phyloP scores from a whole-genome alignment of 768 basidiomycete genomes.

The Lentinula lateritia region DNA sequence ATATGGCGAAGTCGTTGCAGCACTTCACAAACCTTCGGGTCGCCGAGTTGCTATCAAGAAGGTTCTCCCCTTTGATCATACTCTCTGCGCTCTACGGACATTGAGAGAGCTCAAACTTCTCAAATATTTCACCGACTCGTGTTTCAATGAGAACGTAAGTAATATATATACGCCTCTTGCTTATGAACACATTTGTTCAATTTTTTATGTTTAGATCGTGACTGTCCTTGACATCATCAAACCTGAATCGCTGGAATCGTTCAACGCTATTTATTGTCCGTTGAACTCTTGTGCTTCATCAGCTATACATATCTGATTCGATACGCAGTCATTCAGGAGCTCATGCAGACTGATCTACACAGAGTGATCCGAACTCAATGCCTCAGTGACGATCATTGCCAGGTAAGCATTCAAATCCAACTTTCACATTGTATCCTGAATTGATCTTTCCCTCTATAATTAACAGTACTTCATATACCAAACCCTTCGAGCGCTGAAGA shows the following conservation, averaged over 20 bases:
- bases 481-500: conserved; percentile 92
- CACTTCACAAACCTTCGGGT: conserved; percentile 78
- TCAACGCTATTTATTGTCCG: conserved; percentile 81
- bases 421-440: neutral
- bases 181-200: neutral
- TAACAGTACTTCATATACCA: conserved; percentile 88
- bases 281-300: conserved; percentile 11
- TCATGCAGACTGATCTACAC: conserved; percentile 97
- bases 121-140: conserved; percentile 82
- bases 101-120: conserved; percentile 79
- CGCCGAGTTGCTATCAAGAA: conserved; percentile 97
- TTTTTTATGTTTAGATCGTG: conserved; percentile 56
- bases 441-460: conserved; percentile 25
- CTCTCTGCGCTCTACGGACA: conserved; percentile 89
- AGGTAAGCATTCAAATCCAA: neutral
- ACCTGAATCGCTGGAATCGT: conserved; percentile 71
- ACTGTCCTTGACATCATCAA: conserved; percentile 87
- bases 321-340: conserved; percentile 73
- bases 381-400: conserved; percentile 82
- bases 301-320: conserved; percentile 4
- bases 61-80: conserved; percentile 92
- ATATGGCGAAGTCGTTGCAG: conserved; percentile 94
- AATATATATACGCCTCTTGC: neutral
- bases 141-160: conserved; percentile 82
- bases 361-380: conserved; percentile 94